Conservation (phyloP, 2,329 filamentous ascomycete species). For the Colletotrichum horii region DNA sequence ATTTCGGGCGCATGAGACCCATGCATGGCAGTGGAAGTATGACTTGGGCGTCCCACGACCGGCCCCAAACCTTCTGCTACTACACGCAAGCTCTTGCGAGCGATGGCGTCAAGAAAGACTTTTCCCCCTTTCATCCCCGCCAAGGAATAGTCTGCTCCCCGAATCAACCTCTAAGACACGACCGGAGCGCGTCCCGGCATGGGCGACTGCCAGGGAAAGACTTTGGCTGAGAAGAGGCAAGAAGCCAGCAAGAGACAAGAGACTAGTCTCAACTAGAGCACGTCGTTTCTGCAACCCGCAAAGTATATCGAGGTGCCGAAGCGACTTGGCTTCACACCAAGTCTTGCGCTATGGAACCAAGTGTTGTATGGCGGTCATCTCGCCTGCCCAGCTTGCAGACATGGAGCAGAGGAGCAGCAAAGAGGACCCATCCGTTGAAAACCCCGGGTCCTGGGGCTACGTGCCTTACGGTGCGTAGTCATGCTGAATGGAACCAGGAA, state of each 20-base stretch:
- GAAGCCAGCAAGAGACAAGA: not conserved
- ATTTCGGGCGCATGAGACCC: conserved; percentile 5
- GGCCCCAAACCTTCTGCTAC: not conserved
- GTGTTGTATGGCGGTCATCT: not conserved
- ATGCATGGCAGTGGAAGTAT: not conserved
- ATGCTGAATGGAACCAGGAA: conserved; percentile 1
- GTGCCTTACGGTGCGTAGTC: not conserved
- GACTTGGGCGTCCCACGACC: not conserved
- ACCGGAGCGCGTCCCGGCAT: not conserved
- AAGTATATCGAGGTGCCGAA: not conserved
- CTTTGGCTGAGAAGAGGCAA: not conserved
- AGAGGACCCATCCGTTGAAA: not conserved
- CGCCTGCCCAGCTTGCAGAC: not conserved
- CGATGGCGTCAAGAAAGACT: not conserved
- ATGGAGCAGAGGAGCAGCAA: not conserved
- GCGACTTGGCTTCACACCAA: not conserved
- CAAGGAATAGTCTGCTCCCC: not conserved
- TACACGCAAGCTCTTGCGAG: not conserved
- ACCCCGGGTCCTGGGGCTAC: not conserved
- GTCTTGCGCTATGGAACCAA: not conserved
- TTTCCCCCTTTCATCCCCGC: not conserved
- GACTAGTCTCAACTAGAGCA: not conserved
- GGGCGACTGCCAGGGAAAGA: not conserved
- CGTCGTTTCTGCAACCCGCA: not conserved
- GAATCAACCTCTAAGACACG: not conserved